These are phyloP conservation scores for Fusarium newnesense DNA, from an alignment of 2,329 filamentous ascomycete genomes.

Conservation along the genomic window DNA sequence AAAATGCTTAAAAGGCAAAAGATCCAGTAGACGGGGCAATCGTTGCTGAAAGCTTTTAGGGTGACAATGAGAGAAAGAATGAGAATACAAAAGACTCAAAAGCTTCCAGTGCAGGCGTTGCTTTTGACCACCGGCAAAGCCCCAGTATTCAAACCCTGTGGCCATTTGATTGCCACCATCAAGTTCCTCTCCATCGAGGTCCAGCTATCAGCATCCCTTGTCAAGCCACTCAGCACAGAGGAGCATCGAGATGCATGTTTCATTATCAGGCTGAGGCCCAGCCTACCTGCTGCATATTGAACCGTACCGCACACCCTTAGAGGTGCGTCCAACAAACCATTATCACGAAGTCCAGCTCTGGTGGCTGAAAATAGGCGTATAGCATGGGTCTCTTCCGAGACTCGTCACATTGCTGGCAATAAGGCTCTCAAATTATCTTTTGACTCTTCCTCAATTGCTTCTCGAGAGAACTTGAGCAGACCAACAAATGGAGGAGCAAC, in stretches of 20 bases:
- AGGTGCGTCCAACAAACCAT: background rate
- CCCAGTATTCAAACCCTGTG: background rate
- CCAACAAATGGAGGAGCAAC: slow-evolving; percentile 35
- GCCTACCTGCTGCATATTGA: background rate
- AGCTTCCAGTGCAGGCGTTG: background rate
- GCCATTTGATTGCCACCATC: background rate
- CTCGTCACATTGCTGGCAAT: background rate
- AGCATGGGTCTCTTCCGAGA: background rate
- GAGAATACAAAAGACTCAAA: background rate
- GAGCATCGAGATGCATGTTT: background rate
- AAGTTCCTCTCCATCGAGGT: background rate
- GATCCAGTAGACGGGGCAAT: background rate
- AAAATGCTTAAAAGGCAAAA: background rate
- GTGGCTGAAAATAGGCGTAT: background rate
- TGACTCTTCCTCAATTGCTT: background rate
- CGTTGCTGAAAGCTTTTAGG: background rate
- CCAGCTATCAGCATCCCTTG: background rate
- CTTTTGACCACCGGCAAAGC: background rate
- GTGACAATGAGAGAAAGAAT: background rate
- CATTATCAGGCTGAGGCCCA: slow-evolving; percentile 5
- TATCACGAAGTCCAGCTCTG: background rate
- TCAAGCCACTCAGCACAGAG: slow-evolving; percentile 17
- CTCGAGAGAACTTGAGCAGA: background rate
- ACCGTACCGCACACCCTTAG: background rate
- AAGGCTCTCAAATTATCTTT: background rate